These are phyloP conservation scores for Alternaria triticimaculans DNA, from an alignment of 2,329 filamentous ascomycete genomes.

Conservation along the genomic window DNA sequence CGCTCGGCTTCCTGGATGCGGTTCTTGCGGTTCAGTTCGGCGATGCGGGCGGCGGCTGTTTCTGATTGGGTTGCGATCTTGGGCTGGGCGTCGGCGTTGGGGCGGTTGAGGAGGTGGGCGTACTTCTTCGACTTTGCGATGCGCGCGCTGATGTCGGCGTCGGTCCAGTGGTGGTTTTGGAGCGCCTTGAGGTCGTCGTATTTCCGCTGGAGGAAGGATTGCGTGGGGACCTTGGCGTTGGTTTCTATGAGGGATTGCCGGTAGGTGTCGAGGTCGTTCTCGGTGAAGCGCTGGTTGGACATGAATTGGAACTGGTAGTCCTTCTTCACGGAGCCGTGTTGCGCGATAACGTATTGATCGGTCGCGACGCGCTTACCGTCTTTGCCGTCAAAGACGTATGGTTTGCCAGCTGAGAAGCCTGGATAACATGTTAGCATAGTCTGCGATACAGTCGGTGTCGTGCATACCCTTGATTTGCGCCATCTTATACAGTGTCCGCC, in stretches of 20 bases:
- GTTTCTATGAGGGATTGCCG: constrained; percentile 74
- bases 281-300: constrained; percentile 84
- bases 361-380: constrained; percentile 81
- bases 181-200: constrained; percentile 81
- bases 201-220: constrained; percentile 71
- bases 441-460: neutral
- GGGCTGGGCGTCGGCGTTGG: constrained; percentile 66
- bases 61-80: constrained; percentile 61
- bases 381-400: constrained; percentile 79
- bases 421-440: constrained; percentile 29
- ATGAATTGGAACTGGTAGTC: constrained; percentile 91
- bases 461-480: constrained; percentile 79
- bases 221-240: constrained; percentile 75
- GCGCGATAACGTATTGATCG: constrained; percentile 81
- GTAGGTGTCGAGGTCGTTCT: constrained; percentile 83
- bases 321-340: constrained; percentile 82
- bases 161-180: constrained; percentile 81
- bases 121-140: constrained; percentile 69
- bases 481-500: constrained; percentile 84
- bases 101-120: constrained; percentile 64
- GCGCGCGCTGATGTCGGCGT: constrained; percentile 80
- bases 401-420: constrained; percentile 80
- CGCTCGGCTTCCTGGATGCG: constrained; percentile 84
- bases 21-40: constrained; percentile 83
- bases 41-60: constrained; percentile 80